Conservation (phyloP, 495 filamentous ascomycete genomes). For the Lasiosphaeriaceae sp. region DNA sequence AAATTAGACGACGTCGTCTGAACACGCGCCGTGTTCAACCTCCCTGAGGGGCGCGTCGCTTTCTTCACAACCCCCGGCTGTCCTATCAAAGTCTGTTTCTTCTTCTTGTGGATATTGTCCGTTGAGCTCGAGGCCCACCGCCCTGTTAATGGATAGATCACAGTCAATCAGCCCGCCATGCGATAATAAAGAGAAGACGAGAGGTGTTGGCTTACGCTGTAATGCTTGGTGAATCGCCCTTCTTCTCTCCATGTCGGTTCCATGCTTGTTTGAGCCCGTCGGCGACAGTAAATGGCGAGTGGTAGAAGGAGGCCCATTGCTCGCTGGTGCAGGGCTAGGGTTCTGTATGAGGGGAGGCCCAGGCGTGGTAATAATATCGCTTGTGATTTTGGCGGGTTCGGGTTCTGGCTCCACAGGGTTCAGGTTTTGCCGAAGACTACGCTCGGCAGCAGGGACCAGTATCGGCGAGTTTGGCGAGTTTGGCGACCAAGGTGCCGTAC, state of each 20-base stretch:
- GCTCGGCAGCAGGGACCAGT: too few relatives aligned
- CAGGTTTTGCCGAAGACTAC: too few relatives aligned
- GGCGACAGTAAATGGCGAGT: background rate
- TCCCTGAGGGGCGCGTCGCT: background rate
- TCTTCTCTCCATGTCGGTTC: slow-evolving; percentile 16
- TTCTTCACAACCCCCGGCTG: background rate
- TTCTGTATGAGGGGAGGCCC: background rate
- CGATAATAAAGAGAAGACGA: background rate
- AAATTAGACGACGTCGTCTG: too few relatives aligned
- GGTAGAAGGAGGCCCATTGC: background rate
- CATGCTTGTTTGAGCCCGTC: background rate
- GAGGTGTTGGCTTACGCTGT: slow-evolving; percentile 12
- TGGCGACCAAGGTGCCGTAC: too few relatives aligned
- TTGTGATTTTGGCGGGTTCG: slow-evolving; percentile 15
- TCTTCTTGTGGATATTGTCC: slow-evolving; percentile 15
- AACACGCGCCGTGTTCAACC: too few relatives aligned
- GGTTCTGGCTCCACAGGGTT: too few relatives aligned
- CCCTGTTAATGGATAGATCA: slow-evolving; percentile 1
- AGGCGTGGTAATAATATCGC: slow-evolving; percentile 14
- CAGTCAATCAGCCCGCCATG: background rate
- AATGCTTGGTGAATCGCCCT: slow-evolving; percentile 11
- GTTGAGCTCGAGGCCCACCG: slow-evolving; percentile 25
- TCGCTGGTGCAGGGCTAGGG: too few relatives aligned
- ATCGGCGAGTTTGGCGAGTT: too few relatives aligned
- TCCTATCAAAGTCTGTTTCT: slow-evolving; percentile 9